Evolutionary conservation across 495 filamentous ascomycete species (phyloP), one percentile per base, ranked within the genome.

Genomic region (Endocarpon pusillum): DNA sequence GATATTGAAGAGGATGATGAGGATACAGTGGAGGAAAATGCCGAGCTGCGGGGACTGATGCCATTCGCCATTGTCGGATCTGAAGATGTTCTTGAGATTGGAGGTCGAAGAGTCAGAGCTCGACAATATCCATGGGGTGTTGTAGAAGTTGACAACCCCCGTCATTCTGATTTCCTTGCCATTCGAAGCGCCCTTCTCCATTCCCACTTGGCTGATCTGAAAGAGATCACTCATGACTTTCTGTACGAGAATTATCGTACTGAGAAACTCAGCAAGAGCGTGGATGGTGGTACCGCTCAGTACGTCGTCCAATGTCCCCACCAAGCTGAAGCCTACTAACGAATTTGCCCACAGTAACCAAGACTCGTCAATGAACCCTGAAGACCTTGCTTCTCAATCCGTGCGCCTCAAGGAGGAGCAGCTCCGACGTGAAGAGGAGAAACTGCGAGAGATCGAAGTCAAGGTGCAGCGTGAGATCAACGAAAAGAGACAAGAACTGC

Each of bases 161-260:
- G 89, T 46, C 89, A 97, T 66, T 94, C 84, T 15, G 89, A 97
- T 57, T 97, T 97, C 71, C 59, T 97, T 38, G 89, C 89, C 40
- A 92, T 97, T 51, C 78, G 91, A 54, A 94, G 85, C 32, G 89
- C 89, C 34, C 73, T 97, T 22, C 69, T 97, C 32, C 91, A 97
- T 67, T 89, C 81, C 60, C 89, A 97, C 66, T 67, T 97, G 38
- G 89, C 87, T 19, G 89, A 97, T 54, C 63, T 97, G 41, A 97
- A 97, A 73, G 89, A 97, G 51, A 97, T 97, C 51, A 97, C 89
- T 21, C 91, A 97, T 55, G 89, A 96, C 52, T 97, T 97, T 79
- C 71, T 97, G 21, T 97, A 97, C 55, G 89, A 97, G 54, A 97
- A 97, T 64, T 97, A 97, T 70, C 82, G 89, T 80, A 97, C 89